A percentile compares a stretch with the other conserved stretches of the same genome.
Evolutionary conservation across 129 eudicot genomes (phyloP).

Genomic region (Smallanthus sonchifolius): DNA sequence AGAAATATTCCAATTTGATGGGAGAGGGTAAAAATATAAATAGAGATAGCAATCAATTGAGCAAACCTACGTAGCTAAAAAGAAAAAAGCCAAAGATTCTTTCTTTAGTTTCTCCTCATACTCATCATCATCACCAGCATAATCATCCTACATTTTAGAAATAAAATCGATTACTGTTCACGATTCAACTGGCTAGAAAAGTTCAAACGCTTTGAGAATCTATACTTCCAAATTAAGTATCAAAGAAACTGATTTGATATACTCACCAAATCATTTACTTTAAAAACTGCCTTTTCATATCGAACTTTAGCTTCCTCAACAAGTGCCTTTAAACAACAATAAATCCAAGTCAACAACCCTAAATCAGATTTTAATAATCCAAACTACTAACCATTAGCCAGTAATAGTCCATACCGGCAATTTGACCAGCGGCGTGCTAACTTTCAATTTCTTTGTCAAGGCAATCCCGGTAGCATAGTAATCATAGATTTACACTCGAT

Average conservation of each 20-base stretch:
- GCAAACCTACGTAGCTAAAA: constrained; percentile 83
- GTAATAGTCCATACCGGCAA: too few relatives aligned
- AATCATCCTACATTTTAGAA: constrained; percentile 69
- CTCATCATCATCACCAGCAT: constrained; percentile 91
- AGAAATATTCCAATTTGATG: neutral
- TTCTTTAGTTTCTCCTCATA: constrained; percentile 84
- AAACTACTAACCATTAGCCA: too few relatives aligned
- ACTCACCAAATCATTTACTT: constrained; percentile 83
- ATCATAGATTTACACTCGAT: too few relatives aligned
- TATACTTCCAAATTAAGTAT: constrained; percentile 1
- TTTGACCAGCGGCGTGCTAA: too few relatives aligned
- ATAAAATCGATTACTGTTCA: neutral
- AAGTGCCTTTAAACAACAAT: constrained; percentile 56
- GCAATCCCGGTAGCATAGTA: too few relatives aligned
- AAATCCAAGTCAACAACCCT: constrained; percentile 21
- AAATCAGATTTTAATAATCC: neutral
- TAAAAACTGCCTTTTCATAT: constrained; percentile 77
- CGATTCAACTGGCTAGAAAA: neutral
- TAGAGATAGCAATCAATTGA: neutral
- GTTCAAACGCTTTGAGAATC: constrained; percentile 13
- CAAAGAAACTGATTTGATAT: constrained; percentile 2
- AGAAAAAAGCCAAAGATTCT: constrained; percentile 82
- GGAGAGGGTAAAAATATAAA: neutral
- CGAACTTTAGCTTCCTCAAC: constrained; percentile 92
- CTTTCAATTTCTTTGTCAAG: too few relatives aligned